phyloP scores from a whole-genome alignment of 2,329 filamentous ascomycete species.

The Hymenoscyphus infarciens region DNA sequence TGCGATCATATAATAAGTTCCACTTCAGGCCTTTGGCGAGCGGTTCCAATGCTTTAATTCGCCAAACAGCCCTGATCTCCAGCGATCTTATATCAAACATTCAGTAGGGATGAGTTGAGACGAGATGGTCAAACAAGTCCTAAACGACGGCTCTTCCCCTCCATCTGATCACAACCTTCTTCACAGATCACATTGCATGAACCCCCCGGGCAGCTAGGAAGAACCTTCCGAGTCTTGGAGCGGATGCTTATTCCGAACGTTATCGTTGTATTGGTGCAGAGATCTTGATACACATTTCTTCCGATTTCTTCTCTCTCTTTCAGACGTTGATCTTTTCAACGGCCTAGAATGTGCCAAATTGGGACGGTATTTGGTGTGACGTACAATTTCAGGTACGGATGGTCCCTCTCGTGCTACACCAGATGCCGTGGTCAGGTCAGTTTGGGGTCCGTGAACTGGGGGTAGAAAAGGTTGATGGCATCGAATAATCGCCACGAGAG shows the following conservation, averaged over 20 bases:
- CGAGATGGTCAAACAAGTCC: conserved; percentile 24
- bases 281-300: not conserved
- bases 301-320: not conserved
- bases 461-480: not conserved
- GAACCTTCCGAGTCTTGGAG: not conserved
- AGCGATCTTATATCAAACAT: too few relatives aligned
- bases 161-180: not conserved
- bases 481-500: not conserved
- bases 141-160: conserved; percentile 20
- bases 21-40: too few relatives aligned
- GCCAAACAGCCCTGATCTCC: too few relatives aligned
- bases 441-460: not conserved
- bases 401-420: not conserved
- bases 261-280: not conserved
- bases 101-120: conserved; percentile 20
- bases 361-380: not conserved
- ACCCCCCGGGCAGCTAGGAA: not conserved
- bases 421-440: not conserved
- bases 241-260: not conserved
- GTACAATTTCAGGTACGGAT: not conserved
- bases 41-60: too few relatives aligned
- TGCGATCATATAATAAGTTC: too few relatives aligned
- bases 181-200: not conserved
- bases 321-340: not conserved
- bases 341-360: not conserved